These are phyloP conservation scores for Botrytis hyacinthi DNA, from an alignment of 2,329 filamentous ascomycete genomes.

Conservation along the genomic window DNA sequence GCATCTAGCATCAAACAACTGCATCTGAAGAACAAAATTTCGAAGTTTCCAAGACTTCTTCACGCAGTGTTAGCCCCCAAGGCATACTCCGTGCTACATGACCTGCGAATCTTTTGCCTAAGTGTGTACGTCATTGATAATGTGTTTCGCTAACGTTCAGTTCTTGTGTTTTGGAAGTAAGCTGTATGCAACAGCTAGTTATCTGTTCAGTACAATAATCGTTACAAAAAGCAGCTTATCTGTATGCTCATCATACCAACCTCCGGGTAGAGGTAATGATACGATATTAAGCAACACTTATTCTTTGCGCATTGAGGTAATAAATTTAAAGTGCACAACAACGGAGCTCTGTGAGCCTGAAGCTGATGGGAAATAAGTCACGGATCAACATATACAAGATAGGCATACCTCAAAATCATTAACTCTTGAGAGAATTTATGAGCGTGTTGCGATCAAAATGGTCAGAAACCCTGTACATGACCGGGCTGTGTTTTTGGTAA, in stretches of 20 bases:
- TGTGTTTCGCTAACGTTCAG: neutral
- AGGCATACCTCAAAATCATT: no score
- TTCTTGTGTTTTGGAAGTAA: neutral
- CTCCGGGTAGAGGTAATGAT: neutral
- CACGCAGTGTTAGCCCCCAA: neutral
- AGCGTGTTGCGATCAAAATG: no score
- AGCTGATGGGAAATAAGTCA: no score
- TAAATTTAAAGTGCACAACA: neutral
- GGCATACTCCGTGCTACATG: neutral
- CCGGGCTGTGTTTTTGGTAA: no score
- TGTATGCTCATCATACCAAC: accelerated
- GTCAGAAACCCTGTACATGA: no score
- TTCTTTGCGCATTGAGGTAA: neutral
- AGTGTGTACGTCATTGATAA: neutral
- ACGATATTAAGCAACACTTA: neutral
- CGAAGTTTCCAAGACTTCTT: neutral
- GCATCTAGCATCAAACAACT: neutral
- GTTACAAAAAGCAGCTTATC: no score
- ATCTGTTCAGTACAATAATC: no score
- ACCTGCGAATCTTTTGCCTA: neutral
- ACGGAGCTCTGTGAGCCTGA: neutral
- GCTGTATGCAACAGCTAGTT: no score
- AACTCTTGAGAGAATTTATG: accelerated
- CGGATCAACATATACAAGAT: no score
- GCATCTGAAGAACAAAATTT: neutral